Percentiles rank a stretch among this genome's conserved stretches.
These are phyloP conservation scores for Hericium coralloides DNA, from an alignment of 768 basidiomycete genomes.

Conservation along the genomic window DNA sequence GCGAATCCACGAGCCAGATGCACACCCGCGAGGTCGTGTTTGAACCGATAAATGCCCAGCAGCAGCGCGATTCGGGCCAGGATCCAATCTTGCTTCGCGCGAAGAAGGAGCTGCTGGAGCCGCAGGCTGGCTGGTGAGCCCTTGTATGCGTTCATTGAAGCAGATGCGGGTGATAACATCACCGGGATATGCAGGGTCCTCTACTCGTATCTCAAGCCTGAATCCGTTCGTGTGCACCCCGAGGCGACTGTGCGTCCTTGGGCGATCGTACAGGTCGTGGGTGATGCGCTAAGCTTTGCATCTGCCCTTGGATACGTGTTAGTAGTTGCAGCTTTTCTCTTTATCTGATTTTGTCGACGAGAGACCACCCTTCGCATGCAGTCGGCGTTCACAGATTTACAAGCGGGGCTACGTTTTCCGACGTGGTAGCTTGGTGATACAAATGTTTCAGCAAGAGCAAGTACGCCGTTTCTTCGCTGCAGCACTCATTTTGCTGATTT, in stretches of 20 bases:
- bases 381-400: conserved; percentile 68
- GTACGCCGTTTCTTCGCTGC: conserved; percentile 26
- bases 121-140: conserved; percentile 55
- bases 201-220: conserved; percentile 76
- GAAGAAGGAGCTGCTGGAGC: conserved; percentile 61
- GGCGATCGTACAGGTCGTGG: conserved; percentile 70
- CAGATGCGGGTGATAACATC: not conserved
- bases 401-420: conserved; percentile 76
- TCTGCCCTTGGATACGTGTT: conserved; percentile 72
- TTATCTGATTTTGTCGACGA: not conserved
- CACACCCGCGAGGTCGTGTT: conserved; percentile 76
- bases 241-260: conserved; percentile 84
- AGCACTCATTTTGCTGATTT: not conserved
- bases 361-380: conserved; percentile 14
- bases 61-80: conserved; percentile 47
- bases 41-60: conserved; percentile 63
- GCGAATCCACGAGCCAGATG: conserved; percentile 67
- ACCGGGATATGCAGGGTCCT: conserved; percentile 43
- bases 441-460: conserved; percentile 83
- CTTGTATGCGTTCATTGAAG: not conserved
- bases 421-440: conserved; percentile 59
- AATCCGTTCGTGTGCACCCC: conserved; percentile 74
- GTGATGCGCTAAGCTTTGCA: conserved; percentile 75
- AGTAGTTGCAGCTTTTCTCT: conserved; percentile 15
- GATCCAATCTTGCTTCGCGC: conserved; percentile 68